Evolutionary conservation across 805 yeast genomes (phyloP).

Genomic region (Priceomyces fermenticarens): DNA sequence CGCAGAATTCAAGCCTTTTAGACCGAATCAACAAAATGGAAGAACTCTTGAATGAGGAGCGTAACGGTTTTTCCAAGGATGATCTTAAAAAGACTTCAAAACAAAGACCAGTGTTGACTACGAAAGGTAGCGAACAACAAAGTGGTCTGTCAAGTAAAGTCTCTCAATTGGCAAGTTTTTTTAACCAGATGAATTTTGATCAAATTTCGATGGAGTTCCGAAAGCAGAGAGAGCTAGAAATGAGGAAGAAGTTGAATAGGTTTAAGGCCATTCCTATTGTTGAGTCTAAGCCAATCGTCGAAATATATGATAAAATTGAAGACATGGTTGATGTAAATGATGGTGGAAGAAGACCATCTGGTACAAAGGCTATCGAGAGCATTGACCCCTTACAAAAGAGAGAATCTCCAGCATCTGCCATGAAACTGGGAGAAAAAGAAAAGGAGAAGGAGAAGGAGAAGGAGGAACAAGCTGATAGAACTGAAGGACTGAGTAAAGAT

Average conservation of each 20-base stretch:
- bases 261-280: conserved; percentile 69
- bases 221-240: conserved; percentile 77
- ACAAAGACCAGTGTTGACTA: conserved; percentile 6
- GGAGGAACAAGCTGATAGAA: background rate
- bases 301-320: conserved; percentile 79
- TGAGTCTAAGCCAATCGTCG: conserved; percentile 82
- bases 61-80: background rate
- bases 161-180: conserved; percentile 60
- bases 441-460: conserved; percentile 3
- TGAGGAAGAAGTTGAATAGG: conserved; percentile 56
- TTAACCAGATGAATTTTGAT: conserved; percentile 75
- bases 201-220: conserved; percentile 83
- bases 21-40: conserved; percentile 30
- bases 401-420: background rate
- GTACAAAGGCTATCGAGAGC: background rate
- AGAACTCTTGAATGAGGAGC: conserved; percentile 16
- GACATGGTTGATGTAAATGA: conserved; percentile 71
- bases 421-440: conserved; percentile 1
- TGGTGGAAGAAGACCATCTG: conserved; percentile 6
- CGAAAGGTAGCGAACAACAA: conserved; percentile 11
- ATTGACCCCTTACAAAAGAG: background rate
- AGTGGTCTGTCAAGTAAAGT: conserved; percentile 35
- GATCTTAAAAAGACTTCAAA: conserved; percentile 4
- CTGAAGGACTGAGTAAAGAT: background rate
- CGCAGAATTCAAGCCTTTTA: conserved; percentile 16